Evolutionary conservation across 176 grass and related monocot species (phyloP).

Genomic region (Carex pumila): DNA sequence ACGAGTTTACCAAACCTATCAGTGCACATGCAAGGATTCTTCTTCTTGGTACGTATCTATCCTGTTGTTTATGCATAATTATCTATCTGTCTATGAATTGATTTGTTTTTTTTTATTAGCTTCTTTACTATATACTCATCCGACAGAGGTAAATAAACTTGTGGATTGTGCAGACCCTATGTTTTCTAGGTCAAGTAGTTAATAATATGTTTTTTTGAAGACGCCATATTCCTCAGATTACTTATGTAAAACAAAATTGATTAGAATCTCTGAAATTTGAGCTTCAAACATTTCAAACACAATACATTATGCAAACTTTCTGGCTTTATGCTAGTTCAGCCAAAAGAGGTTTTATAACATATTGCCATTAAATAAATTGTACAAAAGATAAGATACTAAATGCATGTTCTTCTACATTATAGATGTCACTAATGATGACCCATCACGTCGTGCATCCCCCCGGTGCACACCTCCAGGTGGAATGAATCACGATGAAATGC

Average conservation of each 20-base stretch:
- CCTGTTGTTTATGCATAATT: no score
- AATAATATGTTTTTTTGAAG: neutral
- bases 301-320: neutral
- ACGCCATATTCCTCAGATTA: neutral
- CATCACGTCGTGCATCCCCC: neutral
- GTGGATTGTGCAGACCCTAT: neutral
- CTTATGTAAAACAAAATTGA: neutral
- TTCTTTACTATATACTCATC: neutral
- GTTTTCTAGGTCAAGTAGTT: neutral
- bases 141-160: neutral
- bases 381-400: neutral
- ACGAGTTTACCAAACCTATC: constrained; percentile 1
- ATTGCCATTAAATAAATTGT: neutral
- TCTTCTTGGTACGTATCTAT: neutral
- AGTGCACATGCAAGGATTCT: constrained; percentile 8
- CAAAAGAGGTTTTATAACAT: neutral
- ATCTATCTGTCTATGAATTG: neutral
- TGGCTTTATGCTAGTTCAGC: neutral
- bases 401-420: neutral
- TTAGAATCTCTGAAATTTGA: neutral
- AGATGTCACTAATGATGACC: neutral
- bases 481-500: neutral
- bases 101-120: neutral
- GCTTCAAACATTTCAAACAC: neutral
- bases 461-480: neutral